phyloP scores from a whole-genome alignment of 2,329 filamentous ascomycete genomes.

The Colletotrichum musicola region DNA sequence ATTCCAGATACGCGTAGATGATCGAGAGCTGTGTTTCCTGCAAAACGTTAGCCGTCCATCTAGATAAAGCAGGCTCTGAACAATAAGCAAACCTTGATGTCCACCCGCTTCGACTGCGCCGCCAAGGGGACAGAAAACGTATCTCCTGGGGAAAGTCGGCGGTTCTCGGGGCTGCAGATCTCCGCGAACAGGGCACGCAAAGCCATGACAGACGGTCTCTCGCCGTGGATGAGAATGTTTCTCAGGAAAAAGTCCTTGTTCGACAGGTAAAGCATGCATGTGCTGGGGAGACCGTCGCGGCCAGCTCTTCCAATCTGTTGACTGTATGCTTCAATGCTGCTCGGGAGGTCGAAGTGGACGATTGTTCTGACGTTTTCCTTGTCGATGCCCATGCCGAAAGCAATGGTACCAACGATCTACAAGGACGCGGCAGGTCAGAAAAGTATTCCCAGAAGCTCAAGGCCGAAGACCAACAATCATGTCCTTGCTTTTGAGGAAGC shows the following conservation, averaged over 20 bases:
- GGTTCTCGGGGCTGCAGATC: constrained; percentile 58
- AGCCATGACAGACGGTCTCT: constrained; percentile 66
- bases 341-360: constrained; percentile 64
- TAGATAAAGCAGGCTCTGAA: neutral
- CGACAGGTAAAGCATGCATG: constrained; percentile 70
- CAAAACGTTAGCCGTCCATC: neutral
- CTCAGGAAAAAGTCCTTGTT: constrained; percentile 68
- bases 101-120: constrained; percentile 61
- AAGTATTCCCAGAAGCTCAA: too few relatives aligned
- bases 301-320: constrained; percentile 70
- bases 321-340: constrained; percentile 68
- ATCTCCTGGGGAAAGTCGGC: constrained; percentile 51
- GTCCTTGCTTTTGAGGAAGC: constrained; percentile 61
- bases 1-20: constrained; percentile 71
- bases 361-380: constrained; percentile 67
- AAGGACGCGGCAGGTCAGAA: too few relatives aligned
- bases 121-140: constrained; percentile 61
- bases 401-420: constrained; percentile 65
- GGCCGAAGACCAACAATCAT: constrained; percentile 45
- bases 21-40: constrained; percentile 47
- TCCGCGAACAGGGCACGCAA: constrained; percentile 62
- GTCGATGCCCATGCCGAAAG: constrained; percentile 72
- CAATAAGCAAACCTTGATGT: constrained; percentile 59
- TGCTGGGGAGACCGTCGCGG: constrained; percentile 63
- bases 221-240: constrained; percentile 71